Base-by-base conservation (phyloP, 2,329 filamentous ascomycete species). In the Colletotrichum sp. region DNA sequence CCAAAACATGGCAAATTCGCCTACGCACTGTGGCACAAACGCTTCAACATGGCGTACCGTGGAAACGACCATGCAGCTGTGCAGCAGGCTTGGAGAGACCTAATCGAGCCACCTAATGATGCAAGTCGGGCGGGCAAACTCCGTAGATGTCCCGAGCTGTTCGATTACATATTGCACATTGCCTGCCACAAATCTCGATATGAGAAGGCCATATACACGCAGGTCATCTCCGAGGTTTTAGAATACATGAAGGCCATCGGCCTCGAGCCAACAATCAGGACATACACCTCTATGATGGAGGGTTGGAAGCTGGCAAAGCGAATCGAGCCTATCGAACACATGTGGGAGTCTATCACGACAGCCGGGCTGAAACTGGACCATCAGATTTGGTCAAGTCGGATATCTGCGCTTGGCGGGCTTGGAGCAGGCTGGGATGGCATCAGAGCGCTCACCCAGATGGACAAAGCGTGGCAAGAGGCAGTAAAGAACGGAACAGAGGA, bases 271-370 rank as follows among this genome's bases (percentile, higher is more conserved):
- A 92, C 89, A 8, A 80, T 93, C 71, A 89, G 86, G 79, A 93
- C 94, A 0, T 97, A 94, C 90, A 93, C 92, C 52, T 86, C 91
- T 59, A 94, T 97, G 90, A 90, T 97, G 78, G 88, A 91, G 72
- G 95, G 95, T 2, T 95, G 93, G 84, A 90, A 90, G 80, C 88
- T 87, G 66, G 88, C 91, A 66, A 88, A 88, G 70, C 92, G 95
- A 79, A 78, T 87, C 1, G 82, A 86, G n/a, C 91, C 89, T 26
- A 86, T 96, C 76, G 90, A 93, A 71, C 88, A 88, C 2, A 88
- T 96, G 36, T 98, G 95, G 95, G 79, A 84, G 0, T 91, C 90
- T 77, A 91, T 97, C 84, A 80, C 89, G 5, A 81, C 81, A 10
- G 89, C 91, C 2, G 90, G 90, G 3, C 80, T 92, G 12, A 84